phyloP scores from a whole-genome alignment of 352 stramenopile genomes.

The Phytophthora cactorum region DNA sequence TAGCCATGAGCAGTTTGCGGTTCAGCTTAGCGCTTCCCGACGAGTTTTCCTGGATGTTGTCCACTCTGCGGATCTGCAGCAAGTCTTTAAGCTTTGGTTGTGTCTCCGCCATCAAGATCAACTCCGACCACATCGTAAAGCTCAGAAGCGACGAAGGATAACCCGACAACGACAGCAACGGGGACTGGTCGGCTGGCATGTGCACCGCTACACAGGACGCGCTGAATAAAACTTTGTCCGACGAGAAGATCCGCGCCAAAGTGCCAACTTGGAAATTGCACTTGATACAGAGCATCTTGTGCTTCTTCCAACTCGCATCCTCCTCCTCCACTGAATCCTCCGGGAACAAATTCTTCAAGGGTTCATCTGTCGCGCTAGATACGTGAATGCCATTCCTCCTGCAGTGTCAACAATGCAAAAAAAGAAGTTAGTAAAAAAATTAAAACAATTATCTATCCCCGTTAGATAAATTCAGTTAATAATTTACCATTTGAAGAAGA shows the following conservation, averaged over 20 bases:
- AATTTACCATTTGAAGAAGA: constrained; percentile 81
- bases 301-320: constrained; percentile 57
- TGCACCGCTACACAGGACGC: constrained; percentile 69
- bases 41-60: constrained; percentile 65
- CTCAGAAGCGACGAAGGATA: constrained; percentile 77
- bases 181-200: constrained; percentile 74
- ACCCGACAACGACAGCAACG: constrained; percentile 72
- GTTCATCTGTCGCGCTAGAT: constrained; percentile 67
- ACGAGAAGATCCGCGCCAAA: constrained; percentile 64
- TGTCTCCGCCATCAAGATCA: constrained; percentile 79
- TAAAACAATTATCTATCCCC: not conserved
- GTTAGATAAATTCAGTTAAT: no score
- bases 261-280: constrained; percentile 70
- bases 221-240: constrained; percentile 79
- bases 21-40: constrained; percentile 62
- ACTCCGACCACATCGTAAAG: constrained; percentile 81
- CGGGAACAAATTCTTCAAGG: constrained; percentile 61
- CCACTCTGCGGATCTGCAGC: constrained; percentile 68
- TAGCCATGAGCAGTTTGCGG: constrained; percentile 65
- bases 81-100: constrained; percentile 71
- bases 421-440: not conserved
- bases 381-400: constrained; percentile 79
- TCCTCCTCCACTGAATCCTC: constrained; percentile 47
- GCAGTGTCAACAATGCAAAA: not conserved
- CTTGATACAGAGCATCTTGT: constrained; percentile 72